Percentiles rank a stretch among this genome's conserved stretches.
phyloP scores from a whole-genome alignment of 1,284 basidiomycete genomes.

The Cryptococcus sp. region DNA sequence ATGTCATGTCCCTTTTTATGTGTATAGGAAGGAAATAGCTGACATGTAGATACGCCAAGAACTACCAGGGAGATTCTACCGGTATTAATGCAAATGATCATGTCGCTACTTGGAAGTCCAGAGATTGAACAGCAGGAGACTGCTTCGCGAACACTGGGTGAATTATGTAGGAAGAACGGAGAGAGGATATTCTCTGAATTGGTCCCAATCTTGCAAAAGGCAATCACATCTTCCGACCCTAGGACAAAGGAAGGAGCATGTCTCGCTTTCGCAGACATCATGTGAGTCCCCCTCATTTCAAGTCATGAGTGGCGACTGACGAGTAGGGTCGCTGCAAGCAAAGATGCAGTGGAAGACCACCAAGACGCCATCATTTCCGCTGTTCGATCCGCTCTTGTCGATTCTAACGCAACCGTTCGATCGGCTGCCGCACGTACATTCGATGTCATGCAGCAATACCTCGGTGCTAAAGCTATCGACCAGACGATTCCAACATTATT shows the following conservation, averaged over 20 bases:
- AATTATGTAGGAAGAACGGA: conserved; percentile 93
- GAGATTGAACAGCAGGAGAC: conserved; percentile 91
- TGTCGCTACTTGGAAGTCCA: conserved; percentile 69
- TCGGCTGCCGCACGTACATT: conserved; percentile 90
- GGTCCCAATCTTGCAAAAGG: conserved; percentile 68
- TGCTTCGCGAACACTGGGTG: conserved; percentile 76
- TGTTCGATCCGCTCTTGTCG: conserved; percentile 80
- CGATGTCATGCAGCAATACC: conserved; percentile 82
- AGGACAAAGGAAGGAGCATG: conserved; percentile 84
- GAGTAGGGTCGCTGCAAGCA: conserved; percentile 72
- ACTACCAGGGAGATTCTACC: conserved; percentile 90
- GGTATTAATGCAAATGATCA: conserved; percentile 72
- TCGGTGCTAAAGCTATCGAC: conserved; percentile 85
- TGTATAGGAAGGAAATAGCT: no score
- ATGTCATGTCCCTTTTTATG: conserved; percentile 19
- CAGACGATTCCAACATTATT: conserved; percentile 93
- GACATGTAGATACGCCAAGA: conserved; percentile 40
- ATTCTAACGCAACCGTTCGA: conserved; percentile 81
- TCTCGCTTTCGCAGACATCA: conserved; percentile 78
- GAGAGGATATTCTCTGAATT: conserved; percentile 86
- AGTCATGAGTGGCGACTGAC: conserved; percentile 1
- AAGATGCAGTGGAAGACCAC: conserved; percentile 80
- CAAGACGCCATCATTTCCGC: conserved; percentile 86
- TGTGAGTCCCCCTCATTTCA: conserved; percentile 52
- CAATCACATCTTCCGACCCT: conserved; percentile 65